A percentile compares a stretch with the other conserved stretches of the same genome.
Evolutionary conservation across 1,284 basidiomycete species (phyloP).

Genomic region (Pyrrhoderma lamaoense): DNA sequence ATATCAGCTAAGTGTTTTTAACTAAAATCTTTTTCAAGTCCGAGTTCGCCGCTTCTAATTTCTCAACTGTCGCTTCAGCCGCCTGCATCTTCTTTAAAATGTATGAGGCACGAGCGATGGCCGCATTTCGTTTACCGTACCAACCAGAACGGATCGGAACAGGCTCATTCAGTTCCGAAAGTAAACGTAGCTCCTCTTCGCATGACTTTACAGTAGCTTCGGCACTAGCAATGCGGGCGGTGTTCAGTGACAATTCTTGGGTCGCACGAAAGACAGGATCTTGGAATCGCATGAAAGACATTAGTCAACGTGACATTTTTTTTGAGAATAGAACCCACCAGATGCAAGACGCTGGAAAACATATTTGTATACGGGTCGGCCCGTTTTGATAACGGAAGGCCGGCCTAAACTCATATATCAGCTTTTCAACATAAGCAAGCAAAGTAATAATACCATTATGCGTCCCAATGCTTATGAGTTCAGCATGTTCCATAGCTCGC

Average conservation of each 20-base stretch:
- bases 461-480: constrained; percentile 78
- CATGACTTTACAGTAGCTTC: constrained; percentile 63
- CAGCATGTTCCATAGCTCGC: constrained; percentile 83
- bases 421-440: background rate
- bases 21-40: constrained; percentile 58
- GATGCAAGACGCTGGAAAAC: constrained; percentile 78
- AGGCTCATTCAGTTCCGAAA: constrained; percentile 49
- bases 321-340: constrained; percentile 38
- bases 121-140: constrained; percentile 44
- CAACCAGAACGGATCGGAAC: constrained; percentile 26
- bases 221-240: constrained; percentile 59
- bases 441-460: constrained; percentile 46
- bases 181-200: constrained; percentile 67
- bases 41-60: constrained; percentile 60
- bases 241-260: constrained; percentile 77
- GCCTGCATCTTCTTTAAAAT: constrained; percentile 70
- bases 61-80: constrained; percentile 60
- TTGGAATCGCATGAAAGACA: constrained; percentile 23
- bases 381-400: constrained; percentile 79
- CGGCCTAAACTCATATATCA: constrained; percentile 58
- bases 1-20: constrained; percentile 23
- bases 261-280: constrained; percentile 78
- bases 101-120: constrained; percentile 59
- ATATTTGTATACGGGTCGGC: constrained; percentile 83
- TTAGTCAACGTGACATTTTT: constrained; percentile 1